A percentile compares a stretch with the other conserved stretches of the same genome.
Evolutionary conservation across 1,284 basidiomycete species (phyloP).

Genomic region (Trichosporon ovoides): DNA sequence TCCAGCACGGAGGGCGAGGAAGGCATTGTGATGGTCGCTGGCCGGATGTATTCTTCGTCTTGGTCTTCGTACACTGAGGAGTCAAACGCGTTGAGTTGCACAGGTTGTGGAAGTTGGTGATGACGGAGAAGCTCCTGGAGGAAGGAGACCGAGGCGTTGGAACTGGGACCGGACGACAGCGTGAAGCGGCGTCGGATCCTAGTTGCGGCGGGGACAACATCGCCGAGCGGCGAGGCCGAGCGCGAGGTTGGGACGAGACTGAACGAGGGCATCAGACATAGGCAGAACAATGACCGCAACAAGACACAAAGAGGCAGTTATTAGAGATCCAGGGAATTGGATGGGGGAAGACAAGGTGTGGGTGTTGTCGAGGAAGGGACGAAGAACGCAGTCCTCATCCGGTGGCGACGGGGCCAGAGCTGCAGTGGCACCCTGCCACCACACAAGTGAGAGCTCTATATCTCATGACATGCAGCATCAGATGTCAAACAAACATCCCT

Average conservation of each 20-base stretch:
- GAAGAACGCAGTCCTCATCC: no score
- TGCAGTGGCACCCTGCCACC: no score
- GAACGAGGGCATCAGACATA: not conserved
- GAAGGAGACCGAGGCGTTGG: not conserved
- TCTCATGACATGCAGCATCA: no score
- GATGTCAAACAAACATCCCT: no score
- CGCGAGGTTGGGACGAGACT: not conserved
- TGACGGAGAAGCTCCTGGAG: not conserved
- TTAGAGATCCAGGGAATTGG: no score
- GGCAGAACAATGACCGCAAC: no score
- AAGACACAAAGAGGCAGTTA: no score
- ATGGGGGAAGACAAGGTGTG: no score
- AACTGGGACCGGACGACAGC: not conserved
- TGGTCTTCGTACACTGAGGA: not conserved
- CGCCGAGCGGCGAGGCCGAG: not conserved
- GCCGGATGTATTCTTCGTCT: not conserved
- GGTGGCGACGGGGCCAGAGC: no score
- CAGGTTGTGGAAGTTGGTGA: not conserved
- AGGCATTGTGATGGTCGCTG: not conserved
- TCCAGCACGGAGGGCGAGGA: not conserved
- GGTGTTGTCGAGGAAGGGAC: no score
- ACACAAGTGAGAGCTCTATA: no score
- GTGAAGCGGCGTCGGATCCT: not conserved
- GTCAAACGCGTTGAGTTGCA: not conserved
- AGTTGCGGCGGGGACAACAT: not conserved